A percentile compares a stretch with the other conserved stretches of the same genome.
Conservation (phyloP, 805 yeast species). For the Wickerhamiella azymoides region DNA sequence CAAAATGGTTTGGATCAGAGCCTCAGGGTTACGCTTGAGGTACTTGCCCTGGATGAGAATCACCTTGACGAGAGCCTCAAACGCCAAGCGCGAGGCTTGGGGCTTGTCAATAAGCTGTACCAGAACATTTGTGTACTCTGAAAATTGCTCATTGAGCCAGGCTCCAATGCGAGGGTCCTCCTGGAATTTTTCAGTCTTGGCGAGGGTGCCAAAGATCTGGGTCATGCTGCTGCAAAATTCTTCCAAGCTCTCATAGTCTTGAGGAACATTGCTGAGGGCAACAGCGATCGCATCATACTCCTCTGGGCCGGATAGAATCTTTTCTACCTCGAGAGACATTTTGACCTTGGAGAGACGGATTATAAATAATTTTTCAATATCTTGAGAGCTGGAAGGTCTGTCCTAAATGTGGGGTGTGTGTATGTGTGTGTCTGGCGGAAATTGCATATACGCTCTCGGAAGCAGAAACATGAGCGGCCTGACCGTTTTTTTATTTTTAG, state of each 20-base stretch:
- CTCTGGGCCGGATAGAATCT: conserved; percentile 2
- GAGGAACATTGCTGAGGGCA: background rate
- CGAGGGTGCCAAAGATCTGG: conserved; percentile 36
- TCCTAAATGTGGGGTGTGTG: no score
- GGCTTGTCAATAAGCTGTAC: background rate
- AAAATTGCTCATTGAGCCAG: conserved; percentile 16
- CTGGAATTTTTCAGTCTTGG: conserved; percentile 30
- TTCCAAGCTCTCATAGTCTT: background rate
- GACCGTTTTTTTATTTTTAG: no score
- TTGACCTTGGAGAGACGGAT: background rate
- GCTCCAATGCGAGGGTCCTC: background rate
- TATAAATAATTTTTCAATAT: background rate
- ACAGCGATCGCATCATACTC: conserved; percentile 5
- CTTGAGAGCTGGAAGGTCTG: background rate
- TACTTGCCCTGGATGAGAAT: conserved; percentile 38
- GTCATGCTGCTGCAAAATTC: conserved; percentile 23
- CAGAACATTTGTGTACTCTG: conserved; percentile 8
- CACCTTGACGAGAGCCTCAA: conserved; percentile 36
- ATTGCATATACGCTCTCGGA: no score
- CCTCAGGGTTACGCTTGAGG: conserved; percentile 40
- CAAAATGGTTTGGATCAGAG: conserved; percentile 33
- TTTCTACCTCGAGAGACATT: background rate
- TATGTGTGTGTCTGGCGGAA: no score
- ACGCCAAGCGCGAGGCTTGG: conserved; percentile 26
- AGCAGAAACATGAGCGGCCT: no score